Percentiles rank a stretch among this genome's conserved stretches.
These are phyloP conservation scores for Solanum sejunctum DNA, from an alignment of 257 asterid genomes.

Conservation along the genomic window DNA sequence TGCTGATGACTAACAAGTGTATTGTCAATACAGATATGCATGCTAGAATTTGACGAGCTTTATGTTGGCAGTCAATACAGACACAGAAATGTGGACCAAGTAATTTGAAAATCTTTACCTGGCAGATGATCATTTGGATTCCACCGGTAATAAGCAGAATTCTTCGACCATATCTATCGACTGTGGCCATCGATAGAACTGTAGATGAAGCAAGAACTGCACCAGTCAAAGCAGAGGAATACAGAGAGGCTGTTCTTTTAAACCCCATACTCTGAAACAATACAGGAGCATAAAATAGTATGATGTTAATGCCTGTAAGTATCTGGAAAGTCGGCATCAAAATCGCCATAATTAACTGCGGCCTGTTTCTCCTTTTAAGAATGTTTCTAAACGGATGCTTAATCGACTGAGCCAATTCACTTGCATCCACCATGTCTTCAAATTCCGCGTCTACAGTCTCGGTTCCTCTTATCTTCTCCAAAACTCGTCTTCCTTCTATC, in stretches of 20 bases:
- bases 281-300: conserved; percentile 79
- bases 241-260: conserved; percentile 41
- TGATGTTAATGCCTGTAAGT: conserved; percentile 72
- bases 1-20: not conserved
- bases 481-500: conserved; percentile 30
- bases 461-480: conserved; percentile 66
- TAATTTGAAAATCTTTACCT: conserved; percentile 6
- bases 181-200: conserved; percentile 51
- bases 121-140: conserved; percentile 39
- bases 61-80: not conserved
- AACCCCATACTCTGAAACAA: conserved; percentile 76
- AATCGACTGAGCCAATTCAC: conserved; percentile 49
- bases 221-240: conserved; percentile 73
- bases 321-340: conserved; percentile 77
- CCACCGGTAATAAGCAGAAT: conserved; percentile 58
- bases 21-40: not conserved
- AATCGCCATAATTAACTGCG: conserved; percentile 66
- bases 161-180: conserved; percentile 61
- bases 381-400: conserved; percentile 70
- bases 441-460: conserved; percentile 52
- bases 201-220: conserved; percentile 72
- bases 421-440: conserved; percentile 64
- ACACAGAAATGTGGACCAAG: not conserved
- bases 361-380: conserved; percentile 43
- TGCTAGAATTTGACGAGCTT: not conserved